Conservation (phyloP, 1,139 yeast species). For the Scheffersomyces titani region DNA sequence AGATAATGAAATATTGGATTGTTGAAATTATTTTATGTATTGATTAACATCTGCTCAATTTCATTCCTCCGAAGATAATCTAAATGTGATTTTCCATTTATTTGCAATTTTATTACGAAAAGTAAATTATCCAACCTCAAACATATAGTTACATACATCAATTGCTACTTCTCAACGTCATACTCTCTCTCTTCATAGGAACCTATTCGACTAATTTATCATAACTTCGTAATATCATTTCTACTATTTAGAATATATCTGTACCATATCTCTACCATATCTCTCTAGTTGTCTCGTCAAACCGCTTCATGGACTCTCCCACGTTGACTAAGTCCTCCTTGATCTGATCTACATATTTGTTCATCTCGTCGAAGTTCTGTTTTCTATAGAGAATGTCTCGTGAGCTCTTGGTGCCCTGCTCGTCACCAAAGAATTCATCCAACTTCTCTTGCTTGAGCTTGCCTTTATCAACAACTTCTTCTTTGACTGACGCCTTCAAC, state of each 20-base stretch:
- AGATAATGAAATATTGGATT: background rate
- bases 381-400: slow-evolving; percentile 20
- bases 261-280: slow-evolving; percentile 24
- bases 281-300: slow-evolving; percentile 40
- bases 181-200: too few species aligned
- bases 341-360: slow-evolving; percentile 38
- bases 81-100: background rate
- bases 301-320: slow-evolving; percentile 42
- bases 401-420: slow-evolving; percentile 10
- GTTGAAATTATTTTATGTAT: background rate
- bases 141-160: too few species aligned
- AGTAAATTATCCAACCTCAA: too few species aligned
- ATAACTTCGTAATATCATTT: too few species aligned
- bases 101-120: background rate
- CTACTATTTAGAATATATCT: background rate
- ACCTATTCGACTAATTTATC: too few species aligned
- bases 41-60: background rate
- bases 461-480: slow-evolving; percentile 4
- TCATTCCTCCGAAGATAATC: too few species aligned
- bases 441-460: slow-evolving; percentile 13
- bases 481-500: background rate
- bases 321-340: slow-evolving; percentile 33
- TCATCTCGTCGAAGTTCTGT: slow-evolving; percentile 41
- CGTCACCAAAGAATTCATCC: slow-evolving; percentile 20
- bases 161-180: too few species aligned